phyloP scores from a whole-genome alignment of 805 yeast species.

The Suhomyces tanzawaensis region DNA sequence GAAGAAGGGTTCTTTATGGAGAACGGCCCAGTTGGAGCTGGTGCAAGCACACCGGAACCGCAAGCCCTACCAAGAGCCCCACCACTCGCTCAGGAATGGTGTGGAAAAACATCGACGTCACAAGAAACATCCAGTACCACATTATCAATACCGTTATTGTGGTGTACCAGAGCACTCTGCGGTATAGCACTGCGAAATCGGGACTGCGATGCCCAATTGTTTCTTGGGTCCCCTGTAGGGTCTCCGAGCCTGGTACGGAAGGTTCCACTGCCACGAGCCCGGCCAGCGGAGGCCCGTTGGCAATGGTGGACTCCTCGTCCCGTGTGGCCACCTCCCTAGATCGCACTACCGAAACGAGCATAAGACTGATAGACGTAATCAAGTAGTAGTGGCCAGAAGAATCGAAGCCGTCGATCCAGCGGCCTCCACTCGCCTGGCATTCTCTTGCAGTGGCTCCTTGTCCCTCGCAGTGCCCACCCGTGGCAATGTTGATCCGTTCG shows the following conservation, averaged over 20 bases:
- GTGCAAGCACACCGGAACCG: slow-evolving; percentile 28
- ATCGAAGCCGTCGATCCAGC: slow-evolving; percentile 41
- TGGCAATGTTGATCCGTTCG: slow-evolving; percentile 23
- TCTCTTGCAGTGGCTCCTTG: slow-evolving; percentile 8
- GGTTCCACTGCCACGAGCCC: too few species aligned
- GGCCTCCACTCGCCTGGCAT: slow-evolving; percentile 4
- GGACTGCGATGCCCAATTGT: too few species aligned
- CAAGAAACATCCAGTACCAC: slow-evolving; percentile 41
- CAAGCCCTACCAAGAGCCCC: slow-evolving; percentile 41
- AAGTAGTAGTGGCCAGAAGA: slow-evolving; percentile 54
- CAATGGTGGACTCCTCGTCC: too few species aligned
- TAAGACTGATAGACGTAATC: slow-evolving; percentile 40
- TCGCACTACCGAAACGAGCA: slow-evolving; percentile 18
- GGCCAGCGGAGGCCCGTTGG: too few species aligned
- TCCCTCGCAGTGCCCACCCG: slow-evolving; percentile 41
- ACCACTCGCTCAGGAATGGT: slow-evolving; percentile 45
- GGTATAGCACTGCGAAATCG: too few species aligned
- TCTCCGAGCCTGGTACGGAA: too few species aligned
- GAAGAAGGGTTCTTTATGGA: too few species aligned
- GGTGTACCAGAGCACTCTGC: too few species aligned
- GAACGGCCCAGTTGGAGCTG: too few species aligned
- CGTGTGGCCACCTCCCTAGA: neutral
- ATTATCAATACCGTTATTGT: too few species aligned
- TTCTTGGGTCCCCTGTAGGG: too few species aligned
- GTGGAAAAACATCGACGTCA: slow-evolving; percentile 51